Conservation (phyloP, 345 rosid genomes). For the Syzygium grande region DNA sequence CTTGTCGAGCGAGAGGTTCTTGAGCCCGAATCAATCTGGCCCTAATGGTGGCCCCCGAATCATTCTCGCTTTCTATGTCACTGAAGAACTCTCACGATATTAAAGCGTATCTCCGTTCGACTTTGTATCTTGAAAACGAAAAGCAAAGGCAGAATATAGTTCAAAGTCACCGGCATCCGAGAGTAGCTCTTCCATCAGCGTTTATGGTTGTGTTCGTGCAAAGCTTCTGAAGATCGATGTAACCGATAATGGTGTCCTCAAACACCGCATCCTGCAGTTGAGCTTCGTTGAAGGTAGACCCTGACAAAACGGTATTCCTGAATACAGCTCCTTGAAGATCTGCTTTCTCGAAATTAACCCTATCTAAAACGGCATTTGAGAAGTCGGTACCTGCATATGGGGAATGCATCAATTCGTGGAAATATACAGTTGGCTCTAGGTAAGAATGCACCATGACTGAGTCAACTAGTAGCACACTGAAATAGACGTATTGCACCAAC, state of each 20-base stretch:
- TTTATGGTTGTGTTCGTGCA: slow-evolving; percentile 41
- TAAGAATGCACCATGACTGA: not conserved
- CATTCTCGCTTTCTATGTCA: not conserved
- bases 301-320: slow-evolving; percentile 69
- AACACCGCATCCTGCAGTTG: slow-evolving; percentile 55
- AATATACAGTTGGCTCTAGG: not conserved
- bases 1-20: not conserved
- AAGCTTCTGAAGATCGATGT: slow-evolving; percentile 64
- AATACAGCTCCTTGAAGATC: slow-evolving; percentile 75
- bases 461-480: not conserved
- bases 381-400: slow-evolving; percentile 60
- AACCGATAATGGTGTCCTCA: slow-evolving; percentile 65
- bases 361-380: slow-evolving; percentile 79
- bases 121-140: not conserved
- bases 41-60: not conserved
- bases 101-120: not conserved
- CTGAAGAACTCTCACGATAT: not conserved
- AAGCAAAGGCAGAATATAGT: not conserved
- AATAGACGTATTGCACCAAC: not conserved
- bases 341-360: slow-evolving; percentile 74
- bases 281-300: slow-evolving; percentile 72
- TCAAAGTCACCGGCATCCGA: slow-evolving; percentile 51
- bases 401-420: not conserved
- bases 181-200: slow-evolving; percentile 36
- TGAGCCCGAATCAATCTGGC: not conserved